Conservation (phyloP, 2,329 filamentous ascomycete genomes). For the Macrophomina phaseolina region DNA sequence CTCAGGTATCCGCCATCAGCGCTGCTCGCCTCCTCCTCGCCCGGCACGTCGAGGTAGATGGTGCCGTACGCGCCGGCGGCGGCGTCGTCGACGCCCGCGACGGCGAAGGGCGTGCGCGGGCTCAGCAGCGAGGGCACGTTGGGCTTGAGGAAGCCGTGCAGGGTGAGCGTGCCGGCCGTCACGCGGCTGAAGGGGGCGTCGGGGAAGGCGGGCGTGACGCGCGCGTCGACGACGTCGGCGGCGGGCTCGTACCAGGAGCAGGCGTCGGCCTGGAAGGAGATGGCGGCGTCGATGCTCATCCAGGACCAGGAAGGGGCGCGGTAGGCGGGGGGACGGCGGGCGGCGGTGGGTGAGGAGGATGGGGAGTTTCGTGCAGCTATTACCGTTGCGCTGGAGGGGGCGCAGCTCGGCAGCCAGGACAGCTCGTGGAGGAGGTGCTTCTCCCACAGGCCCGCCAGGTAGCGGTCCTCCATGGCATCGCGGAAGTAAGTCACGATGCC, state of each 20-base stretch:
- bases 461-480: slow-evolving; percentile 20
- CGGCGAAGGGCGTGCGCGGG: slow-evolving; percentile 16
- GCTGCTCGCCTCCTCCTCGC: not conserved
- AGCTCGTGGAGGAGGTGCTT: slow-evolving; percentile 26
- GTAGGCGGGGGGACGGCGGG: slow-evolving; percentile 15
- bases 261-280: slow-evolving; percentile 25
- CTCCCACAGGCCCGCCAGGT: slow-evolving; percentile 27
- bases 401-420: slow-evolving; percentile 8
- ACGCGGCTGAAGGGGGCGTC: slow-evolving; percentile 11
- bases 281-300: slow-evolving; percentile 21
- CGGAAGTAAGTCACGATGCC: slow-evolving; percentile 27
- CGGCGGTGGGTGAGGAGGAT: not conserved
- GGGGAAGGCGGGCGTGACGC: not conserved
- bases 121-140: slow-evolving; percentile 18
- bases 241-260: slow-evolving; percentile 26
- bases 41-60: slow-evolving; percentile 7
- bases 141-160: slow-evolving; percentile 4
- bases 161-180: not conserved
- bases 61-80: slow-evolving; percentile 11
- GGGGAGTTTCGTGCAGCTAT: not conserved
- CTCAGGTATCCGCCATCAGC: too few species aligned
- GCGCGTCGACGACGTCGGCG: not conserved
- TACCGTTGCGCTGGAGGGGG: not conserved
- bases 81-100: not conserved
- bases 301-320: slow-evolving; percentile 19